phyloP scores from a whole-genome alignment of 352 stramenopile genomes.

The Aphanomyces astaci region DNA sequence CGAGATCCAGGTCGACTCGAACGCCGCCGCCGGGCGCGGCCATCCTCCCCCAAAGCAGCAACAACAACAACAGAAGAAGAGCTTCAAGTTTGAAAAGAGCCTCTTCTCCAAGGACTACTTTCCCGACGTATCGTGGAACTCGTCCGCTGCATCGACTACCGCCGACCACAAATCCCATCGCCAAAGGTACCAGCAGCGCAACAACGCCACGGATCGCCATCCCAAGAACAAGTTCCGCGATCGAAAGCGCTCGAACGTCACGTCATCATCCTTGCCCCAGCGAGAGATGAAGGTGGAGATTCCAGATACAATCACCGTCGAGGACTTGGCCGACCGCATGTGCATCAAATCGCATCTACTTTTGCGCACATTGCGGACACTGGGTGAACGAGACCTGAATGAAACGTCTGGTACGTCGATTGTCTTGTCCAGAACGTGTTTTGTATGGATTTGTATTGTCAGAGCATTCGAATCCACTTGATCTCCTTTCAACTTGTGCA shows the following conservation, averaged over 20 bases:
- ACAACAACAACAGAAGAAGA: constrained; percentile 26
- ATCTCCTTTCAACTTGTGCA: background rate
- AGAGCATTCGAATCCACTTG: no score
- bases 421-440: no score
- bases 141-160: constrained; percentile 26
- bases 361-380: constrained; percentile 48
- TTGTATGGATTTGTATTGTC: no score
- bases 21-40: background rate
- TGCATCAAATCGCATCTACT: constrained; percentile 63
- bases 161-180: constrained; percentile 26
- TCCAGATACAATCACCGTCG: constrained; percentile 55
- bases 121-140: constrained; percentile 67
- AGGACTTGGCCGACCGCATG: constrained; percentile 76
- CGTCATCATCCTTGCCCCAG: background rate
- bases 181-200: constrained; percentile 53
- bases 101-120: constrained; percentile 73
- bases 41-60: background rate
- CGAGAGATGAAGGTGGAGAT: constrained; percentile 58
- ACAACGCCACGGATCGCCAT: constrained; percentile 51
- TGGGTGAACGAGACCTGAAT: constrained; percentile 57
- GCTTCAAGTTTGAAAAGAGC: constrained; percentile 83
- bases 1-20: constrained; percentile 8
- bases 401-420: constrained; percentile 55
- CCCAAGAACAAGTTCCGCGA: constrained; percentile 27
- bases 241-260: background rate